These are phyloP conservation scores for Neurospora sp. DNA, from an alignment of 495 filamentous ascomycete species.

Conservation along the genomic window DNA sequence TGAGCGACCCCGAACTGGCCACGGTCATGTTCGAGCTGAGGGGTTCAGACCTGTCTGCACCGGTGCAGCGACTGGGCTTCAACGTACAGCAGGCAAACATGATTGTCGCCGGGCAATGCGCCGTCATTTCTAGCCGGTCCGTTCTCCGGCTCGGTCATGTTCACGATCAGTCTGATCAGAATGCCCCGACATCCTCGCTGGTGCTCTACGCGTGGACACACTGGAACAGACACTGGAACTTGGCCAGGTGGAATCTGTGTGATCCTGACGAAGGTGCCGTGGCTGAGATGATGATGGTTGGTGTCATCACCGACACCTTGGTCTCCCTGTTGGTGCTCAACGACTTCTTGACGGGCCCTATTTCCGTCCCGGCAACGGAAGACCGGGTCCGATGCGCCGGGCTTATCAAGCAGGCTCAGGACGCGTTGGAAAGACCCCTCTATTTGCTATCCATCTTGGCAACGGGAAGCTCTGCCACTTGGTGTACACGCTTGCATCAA, in stretches of 20 bases:
- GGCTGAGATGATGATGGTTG: conserved; percentile 6
- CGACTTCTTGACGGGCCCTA: conserved; percentile 9
- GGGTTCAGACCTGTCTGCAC: neutral
- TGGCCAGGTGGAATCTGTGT: neutral
- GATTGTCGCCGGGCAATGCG: conserved; percentile 5
- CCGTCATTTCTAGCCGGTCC: conserved; percentile 7
- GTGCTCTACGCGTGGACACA: conserved; percentile 11
- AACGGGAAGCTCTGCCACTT: neutral
- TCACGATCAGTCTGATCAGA: neutral
- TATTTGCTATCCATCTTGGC: conserved; percentile 1
- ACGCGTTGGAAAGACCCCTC: conserved; percentile 2
- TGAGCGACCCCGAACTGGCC: conserved; percentile 3
- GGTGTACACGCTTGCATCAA: neutral
- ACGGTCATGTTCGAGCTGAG: neutral
- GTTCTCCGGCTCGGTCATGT: conserved; percentile 8
- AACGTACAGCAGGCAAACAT: conserved; percentile 6
- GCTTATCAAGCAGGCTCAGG: conserved; percentile 5
- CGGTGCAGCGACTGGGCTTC: conserved; percentile 4
- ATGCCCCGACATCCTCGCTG: conserved; percentile 2
- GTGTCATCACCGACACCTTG: conserved; percentile 6
- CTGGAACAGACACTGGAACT: conserved; percentile 8
- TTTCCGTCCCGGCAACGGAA: conserved; percentile 4
- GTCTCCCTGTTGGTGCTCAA: conserved; percentile 8
- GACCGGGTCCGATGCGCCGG: neutral
- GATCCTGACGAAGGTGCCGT: conserved; percentile 1